Evolutionary conservation across 352 stramenopile species (phyloP).

Genomic region (Phytophthora melonis): DNA sequence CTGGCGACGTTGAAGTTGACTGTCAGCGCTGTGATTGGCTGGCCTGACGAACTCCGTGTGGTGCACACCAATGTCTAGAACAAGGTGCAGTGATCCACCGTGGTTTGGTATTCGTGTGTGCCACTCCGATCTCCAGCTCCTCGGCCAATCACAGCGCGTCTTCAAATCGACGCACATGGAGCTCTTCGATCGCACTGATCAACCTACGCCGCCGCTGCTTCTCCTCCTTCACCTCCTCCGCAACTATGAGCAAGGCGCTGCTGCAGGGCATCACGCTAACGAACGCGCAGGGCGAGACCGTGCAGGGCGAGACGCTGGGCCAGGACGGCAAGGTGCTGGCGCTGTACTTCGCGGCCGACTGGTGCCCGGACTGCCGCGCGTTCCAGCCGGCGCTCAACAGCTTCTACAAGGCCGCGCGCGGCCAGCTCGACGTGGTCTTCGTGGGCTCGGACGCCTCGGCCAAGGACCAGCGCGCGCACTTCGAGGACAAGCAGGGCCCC

Average conservation of each 20-base stretch:
- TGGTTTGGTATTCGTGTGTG: conserved; percentile 4
- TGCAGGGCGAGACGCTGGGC: conserved; percentile 55
- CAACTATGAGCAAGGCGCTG: conserved; percentile 51
- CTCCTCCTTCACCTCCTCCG: not conserved
- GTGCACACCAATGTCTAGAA: not conserved
- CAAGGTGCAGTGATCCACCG: not conserved
- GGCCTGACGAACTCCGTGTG: conserved; percentile 12
- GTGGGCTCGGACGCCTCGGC: conserved; percentile 75
- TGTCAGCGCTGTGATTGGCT: conserved; percentile 13
- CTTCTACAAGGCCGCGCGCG: conserved; percentile 71
- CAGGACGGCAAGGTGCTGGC: conserved; percentile 62
- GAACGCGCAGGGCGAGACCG: conserved; percentile 61
- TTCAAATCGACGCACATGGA: not conserved
- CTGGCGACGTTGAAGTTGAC: conserved; percentile 24
- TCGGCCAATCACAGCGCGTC: conserved; percentile 11
- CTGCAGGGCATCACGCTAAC: conserved; percentile 63
- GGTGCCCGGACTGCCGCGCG: conserved; percentile 83
- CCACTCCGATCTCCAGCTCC: conserved; percentile 3
- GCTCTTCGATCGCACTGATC: conserved; percentile 2
- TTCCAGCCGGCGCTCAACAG: conserved; percentile 83
- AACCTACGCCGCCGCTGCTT: conserved; percentile 4
- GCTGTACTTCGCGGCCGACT: conserved; percentile 87
- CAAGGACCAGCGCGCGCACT: conserved; percentile 66
- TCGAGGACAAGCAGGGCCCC: conserved; percentile 73
- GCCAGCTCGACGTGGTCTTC: conserved; percentile 78